Percentiles rank a stretch among this genome's conserved stretches.
These are phyloP conservation scores for Anthracocystis setariae DNA, from an alignment of 1,284 basidiomycete species.

Conservation along the genomic window DNA sequence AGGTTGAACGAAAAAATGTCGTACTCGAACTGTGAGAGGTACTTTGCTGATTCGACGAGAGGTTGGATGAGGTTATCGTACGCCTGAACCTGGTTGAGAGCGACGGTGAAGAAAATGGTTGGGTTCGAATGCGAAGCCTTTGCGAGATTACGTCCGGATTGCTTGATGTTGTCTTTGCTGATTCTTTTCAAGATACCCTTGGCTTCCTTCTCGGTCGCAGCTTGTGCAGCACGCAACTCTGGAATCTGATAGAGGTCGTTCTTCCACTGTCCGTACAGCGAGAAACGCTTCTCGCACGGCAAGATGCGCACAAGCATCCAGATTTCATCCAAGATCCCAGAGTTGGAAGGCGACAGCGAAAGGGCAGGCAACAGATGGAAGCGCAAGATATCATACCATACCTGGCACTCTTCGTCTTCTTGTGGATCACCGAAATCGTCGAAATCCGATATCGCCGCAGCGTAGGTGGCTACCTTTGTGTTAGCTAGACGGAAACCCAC, in stretches of 20 bases:
- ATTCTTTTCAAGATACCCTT: slow-evolving; percentile 64
- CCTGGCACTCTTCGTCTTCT: slow-evolving; percentile 59
- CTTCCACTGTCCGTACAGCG: slow-evolving; percentile 95
- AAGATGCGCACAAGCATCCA: slow-evolving; percentile 77
- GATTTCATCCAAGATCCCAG: slow-evolving; percentile 71
- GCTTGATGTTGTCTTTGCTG: slow-evolving; percentile 77
- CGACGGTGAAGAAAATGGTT: slow-evolving; percentile 86
- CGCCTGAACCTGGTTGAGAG: slow-evolving; percentile 92
- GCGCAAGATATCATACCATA: slow-evolving; percentile 84
- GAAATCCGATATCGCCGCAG: slow-evolving; percentile 9
- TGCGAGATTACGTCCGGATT: slow-evolving; percentile 85
- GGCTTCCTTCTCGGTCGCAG: slow-evolving; percentile 72
- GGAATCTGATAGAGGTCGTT: slow-evolving; percentile 72
- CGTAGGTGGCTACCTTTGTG: slow-evolving; percentile 12
- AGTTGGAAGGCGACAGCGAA: slow-evolving; percentile 79
- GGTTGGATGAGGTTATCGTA: slow-evolving; percentile 94
- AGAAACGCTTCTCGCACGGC: slow-evolving; percentile 83
- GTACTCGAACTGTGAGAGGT: slow-evolving; percentile 89
- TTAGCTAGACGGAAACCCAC: slow-evolving; percentile 38
- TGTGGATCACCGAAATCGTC: slow-evolving; percentile 27
- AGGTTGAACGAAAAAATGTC: slow-evolving; percentile 91
- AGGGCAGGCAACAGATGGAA: slow-evolving; percentile 86
- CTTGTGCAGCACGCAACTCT: slow-evolving; percentile 68
- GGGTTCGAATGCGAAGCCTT: slow-evolving; percentile 95
- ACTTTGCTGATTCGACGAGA: slow-evolving; percentile 88